phyloP scores from a whole-genome alignment of 768 basidiomycete species.

The Russula sp. region DNA sequence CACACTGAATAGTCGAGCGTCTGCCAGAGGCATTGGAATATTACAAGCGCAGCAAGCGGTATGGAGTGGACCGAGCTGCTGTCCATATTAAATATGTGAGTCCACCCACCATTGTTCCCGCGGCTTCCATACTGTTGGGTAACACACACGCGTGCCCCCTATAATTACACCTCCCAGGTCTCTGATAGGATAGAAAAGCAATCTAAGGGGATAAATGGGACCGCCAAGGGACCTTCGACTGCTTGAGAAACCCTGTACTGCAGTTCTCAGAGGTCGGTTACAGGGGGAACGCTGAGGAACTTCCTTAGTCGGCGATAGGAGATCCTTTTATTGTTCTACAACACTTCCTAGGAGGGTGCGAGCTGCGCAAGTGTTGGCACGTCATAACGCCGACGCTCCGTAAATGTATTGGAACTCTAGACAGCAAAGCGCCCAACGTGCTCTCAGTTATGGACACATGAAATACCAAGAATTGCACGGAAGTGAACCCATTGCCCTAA shows the following conservation, averaged over 20 bases:
- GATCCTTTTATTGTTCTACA: slow-evolving; percentile 19
- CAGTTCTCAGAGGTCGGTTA: background rate
- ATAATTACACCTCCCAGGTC: slow-evolving; percentile 40
- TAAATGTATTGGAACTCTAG: slow-evolving; percentile 18
- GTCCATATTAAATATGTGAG: slow-evolving; percentile 78
- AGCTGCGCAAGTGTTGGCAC: slow-evolving; percentile 9
- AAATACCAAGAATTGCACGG: slow-evolving; percentile 8
- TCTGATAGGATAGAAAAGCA: slow-evolving; percentile 70
- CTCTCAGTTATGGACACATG: slow-evolving; percentile 15
- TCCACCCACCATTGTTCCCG: slow-evolving; percentile 6
- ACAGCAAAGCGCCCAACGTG: slow-evolving; percentile 12
- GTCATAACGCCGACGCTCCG: slow-evolving; percentile 13
- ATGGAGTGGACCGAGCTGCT: slow-evolving; percentile 74
- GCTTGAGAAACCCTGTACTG: slow-evolving; percentile 6
- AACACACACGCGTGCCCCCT: slow-evolving; percentile 18
- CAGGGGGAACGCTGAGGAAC: background rate
- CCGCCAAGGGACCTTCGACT: slow-evolving; percentile 1
- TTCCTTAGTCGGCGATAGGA: slow-evolving; percentile 15
- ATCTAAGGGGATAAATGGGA: slow-evolving; percentile 35
- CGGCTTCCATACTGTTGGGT: slow-evolving; percentile 14
- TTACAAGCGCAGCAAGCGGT: slow-evolving; percentile 72
- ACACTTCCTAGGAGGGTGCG: slow-evolving; percentile 6
- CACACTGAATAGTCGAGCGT: slow-evolving; percentile 49
- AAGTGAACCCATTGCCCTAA: slow-evolving; percentile 4
- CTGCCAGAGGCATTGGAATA: slow-evolving; percentile 75